Base-by-base conservation (phyloP, 441 rosid genomes). In the Eruca vesicaria region DNA sequence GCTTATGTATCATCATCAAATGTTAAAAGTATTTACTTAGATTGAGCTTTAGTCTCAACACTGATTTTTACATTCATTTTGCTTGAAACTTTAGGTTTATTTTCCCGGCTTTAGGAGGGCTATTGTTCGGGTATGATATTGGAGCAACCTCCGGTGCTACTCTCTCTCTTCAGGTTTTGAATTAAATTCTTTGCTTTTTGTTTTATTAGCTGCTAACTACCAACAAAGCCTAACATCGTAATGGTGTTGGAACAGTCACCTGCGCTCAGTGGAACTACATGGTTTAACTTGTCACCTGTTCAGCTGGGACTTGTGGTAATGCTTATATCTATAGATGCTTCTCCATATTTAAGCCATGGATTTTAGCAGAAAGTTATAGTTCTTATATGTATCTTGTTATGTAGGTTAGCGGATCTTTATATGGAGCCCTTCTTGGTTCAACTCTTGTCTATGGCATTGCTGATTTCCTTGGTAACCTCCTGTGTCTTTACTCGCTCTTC, bases 61-160 rank as follows among this genome's bases (percentile, higher is more conserved):
- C 19, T 66, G 38, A 41, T 61, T 26, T 41, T 68, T 36, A 56
- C 4, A 28, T 48, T 55, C 0, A 15, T 62, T n/a, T 16, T 68
- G 61, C 66, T 62, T 5, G 10, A 53, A 45, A 64, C 77, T n/a
- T 76, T 80, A 95, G 99, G 86, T 93, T 95, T 84, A 29, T 93
- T 73, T 95, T 93, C 80, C 99, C 99, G 32, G 98, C 98, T 41
- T 78, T 93, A 74, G 98, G 96, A 73, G 99, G 97, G 50, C 76
- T 95, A 63, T 87, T 93, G 68, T 93, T 95, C 68, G 99, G 99
- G 20, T 93, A 95, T 80, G 99, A 95, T 83, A 95, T 95, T 76
- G 99, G 98, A 61, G 99, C 99, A 55, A 95, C 97, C 43, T 93
- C 97, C 14, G 98, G 99, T 63, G 98, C 98, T 70, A 67, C 97